Evolutionary conservation across 1,139 yeast genomes (phyloP).

Genomic region (Blastobotrys malaysiensis): DNA sequence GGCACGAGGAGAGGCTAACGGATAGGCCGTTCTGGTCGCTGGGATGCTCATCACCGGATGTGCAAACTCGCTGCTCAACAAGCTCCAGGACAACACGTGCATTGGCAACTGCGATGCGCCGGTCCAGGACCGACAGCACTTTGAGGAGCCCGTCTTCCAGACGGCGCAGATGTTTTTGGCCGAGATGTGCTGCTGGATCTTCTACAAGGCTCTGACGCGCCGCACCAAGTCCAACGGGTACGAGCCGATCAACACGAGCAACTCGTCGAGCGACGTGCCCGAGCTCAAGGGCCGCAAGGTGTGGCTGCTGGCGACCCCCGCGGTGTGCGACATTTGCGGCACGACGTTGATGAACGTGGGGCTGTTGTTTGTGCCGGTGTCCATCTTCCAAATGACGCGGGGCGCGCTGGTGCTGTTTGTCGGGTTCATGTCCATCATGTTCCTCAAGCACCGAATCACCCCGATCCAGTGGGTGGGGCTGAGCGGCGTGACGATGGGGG

Average conservation of each 20-base stretch:
- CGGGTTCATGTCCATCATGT: slow-evolving; percentile 62
- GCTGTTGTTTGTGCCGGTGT: slow-evolving; percentile 69
- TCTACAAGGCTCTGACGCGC: slow-evolving; percentile 22
- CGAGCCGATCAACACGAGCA: neutral
- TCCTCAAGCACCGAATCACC: slow-evolving; percentile 51
- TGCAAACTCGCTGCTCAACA: slow-evolving; percentile 67
- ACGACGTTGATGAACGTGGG: slow-evolving; percentile 78
- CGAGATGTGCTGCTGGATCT: slow-evolving; percentile 51
- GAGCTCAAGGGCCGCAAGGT: slow-evolving; percentile 28
- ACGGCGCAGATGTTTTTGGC: slow-evolving; percentile 81
- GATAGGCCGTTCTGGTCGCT: slow-evolving; percentile 24
- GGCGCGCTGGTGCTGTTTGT: slow-evolving; percentile 76
- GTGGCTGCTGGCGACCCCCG: slow-evolving; percentile 50
- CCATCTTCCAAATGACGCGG: slow-evolving; percentile 78
- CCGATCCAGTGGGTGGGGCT: slow-evolving; percentile 67
- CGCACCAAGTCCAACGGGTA: neutral
- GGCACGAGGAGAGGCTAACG: neutral
- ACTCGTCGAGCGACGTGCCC: slow-evolving; percentile 10
- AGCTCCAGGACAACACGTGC: slow-evolving; percentile 74
- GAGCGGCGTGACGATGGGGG: slow-evolving; percentile 57
- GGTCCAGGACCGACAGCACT: slow-evolving; percentile 39
- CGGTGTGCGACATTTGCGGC: slow-evolving; percentile 65
- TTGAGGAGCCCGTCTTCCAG: slow-evolving; percentile 77
- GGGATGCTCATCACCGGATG: slow-evolving; percentile 59
- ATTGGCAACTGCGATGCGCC: slow-evolving; percentile 52